Conservation (phyloP, 768 basidiomycete genomes). For the Hortiboletus campestris region DNA sequence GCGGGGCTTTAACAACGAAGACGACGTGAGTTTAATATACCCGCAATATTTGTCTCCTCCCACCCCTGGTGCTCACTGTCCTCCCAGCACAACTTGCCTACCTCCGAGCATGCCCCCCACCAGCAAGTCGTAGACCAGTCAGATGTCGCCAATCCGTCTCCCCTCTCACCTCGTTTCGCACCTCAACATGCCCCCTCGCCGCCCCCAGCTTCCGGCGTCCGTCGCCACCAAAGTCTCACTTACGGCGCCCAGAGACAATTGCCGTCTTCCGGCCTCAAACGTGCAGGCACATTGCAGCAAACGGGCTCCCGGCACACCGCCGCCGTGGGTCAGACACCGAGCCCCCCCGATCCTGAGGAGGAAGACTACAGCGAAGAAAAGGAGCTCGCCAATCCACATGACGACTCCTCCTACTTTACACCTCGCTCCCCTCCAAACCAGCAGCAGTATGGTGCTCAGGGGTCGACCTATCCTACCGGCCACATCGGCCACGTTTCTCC, state of each 20-base stretch:
- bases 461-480: constrained; percentile 45
- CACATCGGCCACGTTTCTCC: constrained; percentile 64
- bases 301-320: constrained; percentile 41
- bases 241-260: constrained; percentile 61
- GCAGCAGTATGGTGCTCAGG: constrained; percentile 39
- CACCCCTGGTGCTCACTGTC: neutral
- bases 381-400: constrained; percentile 39
- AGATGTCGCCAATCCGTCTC: constrained; percentile 41
- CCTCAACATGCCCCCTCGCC: constrained; percentile 63
- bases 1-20: constrained; percentile 56
- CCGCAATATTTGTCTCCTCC: neutral
- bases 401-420: constrained; percentile 58
- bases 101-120: constrained; percentile 34
- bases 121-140: constrained; percentile 52
- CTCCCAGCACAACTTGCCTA: constrained; percentile 23
- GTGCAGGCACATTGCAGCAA: constrained; percentile 65
- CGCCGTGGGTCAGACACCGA: constrained; percentile 38
- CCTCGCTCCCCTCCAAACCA: constrained; percentile 39
- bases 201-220: constrained; percentile 70
- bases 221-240: constrained; percentile 78
- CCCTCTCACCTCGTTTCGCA: constrained; percentile 62
- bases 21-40: constrained; percentile 50
- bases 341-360: constrained; percentile 49
- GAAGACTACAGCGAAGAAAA: constrained; percentile 54
- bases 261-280: constrained; percentile 55